A percentile compares a stretch with the other conserved stretches of the same genome.
phyloP scores from a whole-genome alignment of 2,329 filamentous ascomycete genomes.

The Sclerotinia nivalis region DNA sequence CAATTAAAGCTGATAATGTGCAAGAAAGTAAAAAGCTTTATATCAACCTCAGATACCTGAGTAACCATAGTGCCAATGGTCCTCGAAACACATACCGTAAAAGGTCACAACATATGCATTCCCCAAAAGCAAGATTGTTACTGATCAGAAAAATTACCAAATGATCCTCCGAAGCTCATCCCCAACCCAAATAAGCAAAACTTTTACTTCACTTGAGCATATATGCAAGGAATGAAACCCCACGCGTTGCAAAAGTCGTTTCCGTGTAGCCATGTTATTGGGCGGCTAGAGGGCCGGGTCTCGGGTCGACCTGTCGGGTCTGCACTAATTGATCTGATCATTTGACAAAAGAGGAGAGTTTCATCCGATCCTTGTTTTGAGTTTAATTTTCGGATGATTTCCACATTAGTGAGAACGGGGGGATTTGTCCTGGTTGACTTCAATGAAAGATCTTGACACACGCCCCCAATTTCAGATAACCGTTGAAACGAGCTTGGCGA shows the following conservation, averaged over 20 bases:
- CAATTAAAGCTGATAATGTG: neutral
- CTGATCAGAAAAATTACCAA: neutral
- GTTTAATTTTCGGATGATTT: constrained; percentile 17
- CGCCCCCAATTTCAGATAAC: constrained; percentile 19
- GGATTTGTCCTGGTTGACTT: neutral
- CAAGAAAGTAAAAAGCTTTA: neutral
- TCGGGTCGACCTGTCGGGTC: constrained; percentile 3
- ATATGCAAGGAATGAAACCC: constrained; percentile 19
- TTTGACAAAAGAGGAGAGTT: neutral
- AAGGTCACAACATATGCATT: constrained; percentile 1
- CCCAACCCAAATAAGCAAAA: neutral
- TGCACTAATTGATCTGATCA: neutral
- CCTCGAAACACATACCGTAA: constrained; percentile 9
- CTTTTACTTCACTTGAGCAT: neutral
- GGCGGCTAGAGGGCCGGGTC: constrained; percentile 13
- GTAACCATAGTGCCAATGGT: neutral
- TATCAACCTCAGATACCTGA: neutral
- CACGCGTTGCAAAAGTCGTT: constrained; percentile 13
- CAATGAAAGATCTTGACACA: constrained; percentile 2
- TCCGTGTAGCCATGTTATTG: constrained; percentile 3
- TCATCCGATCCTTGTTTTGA: constrained; percentile 13
- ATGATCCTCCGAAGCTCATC: neutral
- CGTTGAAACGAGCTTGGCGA: constrained; percentile 16
- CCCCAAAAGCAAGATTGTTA: neutral
- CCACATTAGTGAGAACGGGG: neutral